phyloP scores from a whole-genome alignment of 495 filamentous ascomycete genomes.

The Cladorrhinum samala region DNA sequence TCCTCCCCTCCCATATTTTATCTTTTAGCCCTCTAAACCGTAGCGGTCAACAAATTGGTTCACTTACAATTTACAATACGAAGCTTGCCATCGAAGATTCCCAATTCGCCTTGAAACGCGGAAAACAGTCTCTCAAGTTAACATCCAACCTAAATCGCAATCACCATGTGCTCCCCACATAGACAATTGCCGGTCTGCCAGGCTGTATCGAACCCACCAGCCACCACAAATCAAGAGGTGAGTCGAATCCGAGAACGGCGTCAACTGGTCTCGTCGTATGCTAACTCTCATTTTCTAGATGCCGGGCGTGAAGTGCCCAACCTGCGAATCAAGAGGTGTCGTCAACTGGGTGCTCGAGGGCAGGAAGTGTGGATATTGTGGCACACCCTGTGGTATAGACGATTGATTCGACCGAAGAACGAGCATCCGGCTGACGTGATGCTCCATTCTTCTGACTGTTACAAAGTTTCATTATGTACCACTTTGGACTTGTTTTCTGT shows the following conservation, averaged over 20 bases:
- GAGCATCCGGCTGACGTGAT: too few species aligned
- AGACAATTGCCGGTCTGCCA: background rate
- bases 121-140: too few species aligned
- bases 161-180: background rate
- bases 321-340: background rate
- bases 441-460: too few species aligned
- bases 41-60: too few species aligned
- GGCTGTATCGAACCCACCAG: background rate
- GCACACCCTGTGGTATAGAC: background rate
- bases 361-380: background rate
- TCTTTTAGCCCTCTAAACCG: too few species aligned
- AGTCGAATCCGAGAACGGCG: background rate
- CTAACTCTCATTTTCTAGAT: background rate
- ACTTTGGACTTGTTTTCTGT: background rate
- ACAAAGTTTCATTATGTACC: too few species aligned
- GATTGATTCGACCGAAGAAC: too few species aligned
- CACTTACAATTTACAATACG: too few species aligned
- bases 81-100: too few species aligned
- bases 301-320: background rate
- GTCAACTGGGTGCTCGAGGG: background rate
- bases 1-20: background rate
- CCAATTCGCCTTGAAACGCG: too few species aligned
- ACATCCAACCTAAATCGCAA: background rate
- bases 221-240: background rate
- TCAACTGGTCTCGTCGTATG: too few species aligned